A percentile compares a stretch with the other conserved stretches of the same genome.
Evolutionary conservation across 495 filamentous ascomycete genomes (phyloP).

Genomic region (Trichodelitschia bisporula): DNA sequence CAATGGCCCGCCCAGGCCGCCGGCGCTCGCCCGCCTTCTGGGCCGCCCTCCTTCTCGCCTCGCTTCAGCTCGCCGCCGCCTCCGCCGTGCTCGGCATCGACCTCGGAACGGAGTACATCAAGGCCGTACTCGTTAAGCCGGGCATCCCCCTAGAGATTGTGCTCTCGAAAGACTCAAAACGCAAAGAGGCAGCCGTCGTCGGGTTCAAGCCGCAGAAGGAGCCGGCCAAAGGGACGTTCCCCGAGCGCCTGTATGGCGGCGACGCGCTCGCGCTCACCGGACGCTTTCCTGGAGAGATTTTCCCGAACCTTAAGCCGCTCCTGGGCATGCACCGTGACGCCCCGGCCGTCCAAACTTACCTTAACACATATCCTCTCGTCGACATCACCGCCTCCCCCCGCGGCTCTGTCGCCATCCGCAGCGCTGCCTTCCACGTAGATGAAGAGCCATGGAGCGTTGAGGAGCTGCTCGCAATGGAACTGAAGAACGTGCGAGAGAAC

Average conservation of each 20-base stretch:
- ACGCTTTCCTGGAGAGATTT: constrained; percentile 79
- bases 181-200: constrained; percentile 80
- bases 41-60: constrained; percentile 19
- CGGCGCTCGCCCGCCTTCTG: constrained; percentile 16
- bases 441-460: constrained; percentile 63
- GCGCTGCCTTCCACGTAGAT: constrained; percentile 27
- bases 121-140: constrained; percentile 88
- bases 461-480: constrained; percentile 89
- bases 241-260: constrained; percentile 74
- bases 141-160: constrained; percentile 97
- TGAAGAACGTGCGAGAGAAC: constrained; percentile 68
- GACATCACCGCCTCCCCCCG: constrained; percentile 27
- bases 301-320: constrained; percentile 73
- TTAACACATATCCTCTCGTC: constrained; percentile 44
- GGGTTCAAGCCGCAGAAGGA: constrained; percentile 61
- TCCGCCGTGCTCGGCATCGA: constrained; percentile 72
- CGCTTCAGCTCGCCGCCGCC: constrained; percentile 28
- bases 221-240: constrained; percentile 22
- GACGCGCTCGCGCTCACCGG: constrained; percentile 74
- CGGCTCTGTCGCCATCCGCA: not conserved
- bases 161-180: constrained; percentile 91
- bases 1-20: constrained; percentile 27
- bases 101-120: constrained; percentile 91
- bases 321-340: constrained; percentile 33
- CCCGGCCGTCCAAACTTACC: constrained; percentile 31